Percentiles rank a stretch among this genome's conserved stretches.
These are phyloP conservation scores for Kwoniella sp. DNA, from an alignment of 768 basidiomycete genomes.

Conservation along the genomic window DNA sequence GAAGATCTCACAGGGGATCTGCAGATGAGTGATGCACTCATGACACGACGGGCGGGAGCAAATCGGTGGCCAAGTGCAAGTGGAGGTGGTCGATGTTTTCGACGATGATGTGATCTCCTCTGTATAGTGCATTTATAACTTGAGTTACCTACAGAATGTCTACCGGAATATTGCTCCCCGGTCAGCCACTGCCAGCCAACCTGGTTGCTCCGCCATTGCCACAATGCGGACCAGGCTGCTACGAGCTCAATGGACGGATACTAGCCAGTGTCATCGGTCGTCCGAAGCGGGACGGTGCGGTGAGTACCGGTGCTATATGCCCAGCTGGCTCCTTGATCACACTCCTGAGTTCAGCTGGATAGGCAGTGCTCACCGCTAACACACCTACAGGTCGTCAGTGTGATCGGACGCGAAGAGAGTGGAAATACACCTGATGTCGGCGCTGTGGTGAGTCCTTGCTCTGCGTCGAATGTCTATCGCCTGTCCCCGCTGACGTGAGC, in stretches of 20 bases:
- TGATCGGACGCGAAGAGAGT: conserved; percentile 39
- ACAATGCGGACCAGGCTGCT: conserved; percentile 44
- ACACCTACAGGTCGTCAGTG: conserved; percentile 37
- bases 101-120: no score
- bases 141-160: conserved; percentile 13
- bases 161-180: conserved; percentile 35
- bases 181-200: conserved; percentile 42
- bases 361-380: no score
- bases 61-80: background rate
- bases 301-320: conserved; percentile 14
- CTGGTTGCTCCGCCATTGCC: conserved; percentile 36
- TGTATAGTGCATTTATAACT: no score
- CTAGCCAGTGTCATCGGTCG: conserved; percentile 42
- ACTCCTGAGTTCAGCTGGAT: no score
- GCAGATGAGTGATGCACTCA: conserved; percentile 1
- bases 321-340: no score
- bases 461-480: background rate
- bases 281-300: conserved; percentile 36
- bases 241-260: conserved; percentile 38
- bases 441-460: conserved; percentile 29
- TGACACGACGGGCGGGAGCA: conserved; percentile 5
- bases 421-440: conserved; percentile 43
- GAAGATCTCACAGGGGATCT: background rate
- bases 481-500: background rate
- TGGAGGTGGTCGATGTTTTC: conserved; percentile 8